Conservation (phyloP, 331 rosid genomes). For the Quercus tomentella region DNA sequence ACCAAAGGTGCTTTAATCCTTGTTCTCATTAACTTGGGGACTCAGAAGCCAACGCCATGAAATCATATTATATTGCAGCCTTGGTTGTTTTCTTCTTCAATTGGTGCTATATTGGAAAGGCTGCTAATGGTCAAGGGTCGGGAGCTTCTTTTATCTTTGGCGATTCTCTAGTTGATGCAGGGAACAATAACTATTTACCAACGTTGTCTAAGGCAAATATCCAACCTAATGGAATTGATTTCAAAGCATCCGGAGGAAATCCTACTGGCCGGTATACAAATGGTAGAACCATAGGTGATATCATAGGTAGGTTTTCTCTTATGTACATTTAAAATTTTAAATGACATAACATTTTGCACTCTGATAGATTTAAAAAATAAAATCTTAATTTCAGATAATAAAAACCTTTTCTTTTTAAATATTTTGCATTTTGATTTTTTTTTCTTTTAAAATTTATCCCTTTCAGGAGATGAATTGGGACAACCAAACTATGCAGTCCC, state of each 20-base stretch:
- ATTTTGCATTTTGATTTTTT: neutral
- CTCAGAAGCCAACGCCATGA: constrained; percentile 28
- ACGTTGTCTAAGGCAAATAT: constrained; percentile 83
- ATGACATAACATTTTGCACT: too few species aligned
- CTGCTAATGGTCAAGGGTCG: constrained; percentile 32
- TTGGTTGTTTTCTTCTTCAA: constrained; percentile 25
- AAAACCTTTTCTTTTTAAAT: too few species aligned
- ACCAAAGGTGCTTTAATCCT: neutral
- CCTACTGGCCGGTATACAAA: constrained; percentile 94
- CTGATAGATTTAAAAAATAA: too few species aligned
- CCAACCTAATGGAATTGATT: constrained; percentile 88
- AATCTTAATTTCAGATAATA: too few species aligned
- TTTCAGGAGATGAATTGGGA: constrained; percentile 86
- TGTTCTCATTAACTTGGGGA: neutral
- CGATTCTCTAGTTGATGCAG: constrained; percentile 93
- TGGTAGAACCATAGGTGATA: constrained; percentile 91
- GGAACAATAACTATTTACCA: constrained; percentile 75
- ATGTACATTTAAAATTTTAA: too few species aligned
- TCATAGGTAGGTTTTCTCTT: constrained; percentile 51
- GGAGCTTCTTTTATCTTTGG: constrained; percentile 96
- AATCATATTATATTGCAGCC: constrained; percentile 25
- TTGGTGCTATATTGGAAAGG: constrained; percentile 27
- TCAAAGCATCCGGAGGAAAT: constrained; percentile 60
- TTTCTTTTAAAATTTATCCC: neutral
- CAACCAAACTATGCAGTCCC: constrained; percentile 66